These are phyloP conservation scores for Phytophthora multivora DNA, from an alignment of 352 stramenopile species.

Conservation along the genomic window DNA sequence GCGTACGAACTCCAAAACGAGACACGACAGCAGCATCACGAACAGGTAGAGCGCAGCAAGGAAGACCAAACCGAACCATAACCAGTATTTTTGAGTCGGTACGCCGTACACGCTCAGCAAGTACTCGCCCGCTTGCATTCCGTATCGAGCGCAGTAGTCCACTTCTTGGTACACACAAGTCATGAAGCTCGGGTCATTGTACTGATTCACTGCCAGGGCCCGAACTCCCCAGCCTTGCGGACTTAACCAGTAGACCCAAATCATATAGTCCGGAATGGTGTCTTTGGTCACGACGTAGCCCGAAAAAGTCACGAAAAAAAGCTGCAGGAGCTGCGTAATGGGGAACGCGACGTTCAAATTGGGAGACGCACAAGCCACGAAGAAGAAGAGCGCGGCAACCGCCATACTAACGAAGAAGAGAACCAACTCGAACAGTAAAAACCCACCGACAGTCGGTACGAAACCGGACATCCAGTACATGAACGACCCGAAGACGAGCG, in stretches of 20 bases:
- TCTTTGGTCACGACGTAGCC: slow-evolving; percentile 43
- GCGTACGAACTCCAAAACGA: slow-evolving; percentile 38
- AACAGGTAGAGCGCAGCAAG: slow-evolving; percentile 22
- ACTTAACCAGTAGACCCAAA: slow-evolving; percentile 59
- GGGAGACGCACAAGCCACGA: slow-evolving; percentile 28
- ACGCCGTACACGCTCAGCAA: slow-evolving; percentile 34
- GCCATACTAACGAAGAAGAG: slow-evolving; percentile 47
- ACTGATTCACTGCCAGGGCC: slow-evolving; percentile 35
- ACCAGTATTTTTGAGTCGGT: slow-evolving; percentile 22
- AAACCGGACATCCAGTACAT: slow-evolving; percentile 77
- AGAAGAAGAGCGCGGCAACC: slow-evolving; percentile 34
- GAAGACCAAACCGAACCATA: slow-evolving; percentile 34
- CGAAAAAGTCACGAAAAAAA: slow-evolving; percentile 39
- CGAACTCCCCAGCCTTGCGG: slow-evolving; percentile 43
- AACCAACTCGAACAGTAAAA: slow-evolving; percentile 58
- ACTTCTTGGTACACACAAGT: slow-evolving; percentile 33
- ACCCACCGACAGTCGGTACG: slow-evolving; percentile 33
- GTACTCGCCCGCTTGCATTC: slow-evolving; percentile 39
- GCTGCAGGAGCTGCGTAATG: slow-evolving; percentile 24
- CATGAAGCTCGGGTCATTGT: slow-evolving; percentile 14
- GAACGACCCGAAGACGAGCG: slow-evolving; percentile 68
- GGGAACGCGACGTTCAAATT: slow-evolving; percentile 35
- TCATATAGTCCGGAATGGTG: slow-evolving; percentile 36
- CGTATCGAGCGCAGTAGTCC: slow-evolving; percentile 34
- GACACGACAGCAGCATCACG: slow-evolving; percentile 26